Evolutionary conservation across 2,329 filamentous ascomycete genomes (phyloP).

Genomic region (Gaeumannomyces tritici): DNA sequence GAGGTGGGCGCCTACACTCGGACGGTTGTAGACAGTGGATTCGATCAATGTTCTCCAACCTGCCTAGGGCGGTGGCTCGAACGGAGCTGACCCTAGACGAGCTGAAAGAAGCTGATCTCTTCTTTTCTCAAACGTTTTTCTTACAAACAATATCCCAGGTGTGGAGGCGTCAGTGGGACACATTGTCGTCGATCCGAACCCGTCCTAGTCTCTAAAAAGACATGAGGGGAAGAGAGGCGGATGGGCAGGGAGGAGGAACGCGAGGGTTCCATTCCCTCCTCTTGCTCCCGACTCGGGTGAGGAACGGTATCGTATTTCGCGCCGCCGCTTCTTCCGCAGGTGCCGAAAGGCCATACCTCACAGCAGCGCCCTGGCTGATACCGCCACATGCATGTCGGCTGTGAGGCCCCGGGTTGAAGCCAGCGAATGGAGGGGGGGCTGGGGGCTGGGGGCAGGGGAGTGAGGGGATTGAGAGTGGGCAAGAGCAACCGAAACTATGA

Average conservation of each 20-base stretch:
- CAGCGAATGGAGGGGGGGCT: too few species aligned
- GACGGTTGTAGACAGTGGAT: not conserved
- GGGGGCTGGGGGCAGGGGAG: not conserved
- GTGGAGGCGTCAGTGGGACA: not conserved
- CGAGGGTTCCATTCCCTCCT: not conserved
- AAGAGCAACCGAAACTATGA: not conserved
- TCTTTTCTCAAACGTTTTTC: not conserved
- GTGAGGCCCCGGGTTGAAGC: not conserved
- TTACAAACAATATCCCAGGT: not conserved
- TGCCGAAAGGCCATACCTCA: not conserved
- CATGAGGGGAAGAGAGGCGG: too few species aligned
- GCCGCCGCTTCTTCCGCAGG: not conserved
- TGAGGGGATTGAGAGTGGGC: not conserved
- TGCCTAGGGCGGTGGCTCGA: not conserved
- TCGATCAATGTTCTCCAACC: too few species aligned
- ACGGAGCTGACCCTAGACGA: not conserved
- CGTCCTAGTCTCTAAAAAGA: not conserved
- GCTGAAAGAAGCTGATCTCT: not conserved
- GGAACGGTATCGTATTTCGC: not conserved
- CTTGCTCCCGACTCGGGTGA: not conserved
- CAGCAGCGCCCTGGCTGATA: too few species aligned
- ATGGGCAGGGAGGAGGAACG: not conserved
- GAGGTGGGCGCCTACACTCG: not conserved
- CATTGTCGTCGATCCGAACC: not conserved
- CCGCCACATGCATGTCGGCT: not conserved